phyloP scores from a whole-genome alignment of 495 filamentous ascomycete species.

The Aspergillus conjunctus region DNA sequence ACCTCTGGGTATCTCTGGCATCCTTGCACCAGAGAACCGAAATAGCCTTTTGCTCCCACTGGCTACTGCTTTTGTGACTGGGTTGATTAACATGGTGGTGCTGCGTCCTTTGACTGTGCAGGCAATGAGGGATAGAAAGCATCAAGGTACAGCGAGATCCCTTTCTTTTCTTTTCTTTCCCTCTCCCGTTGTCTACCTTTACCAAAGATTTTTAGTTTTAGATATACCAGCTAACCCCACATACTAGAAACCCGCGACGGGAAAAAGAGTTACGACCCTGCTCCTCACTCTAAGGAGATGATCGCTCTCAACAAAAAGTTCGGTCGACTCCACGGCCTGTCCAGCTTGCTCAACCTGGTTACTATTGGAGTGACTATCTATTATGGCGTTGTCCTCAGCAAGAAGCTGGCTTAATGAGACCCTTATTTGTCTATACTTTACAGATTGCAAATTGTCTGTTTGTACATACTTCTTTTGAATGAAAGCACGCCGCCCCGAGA shows the following conservation, averaged over 20 bases:
- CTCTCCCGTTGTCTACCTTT: too few species aligned
- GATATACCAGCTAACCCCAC: slow-evolving; percentile 6
- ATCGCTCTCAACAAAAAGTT: slow-evolving; percentile 77
- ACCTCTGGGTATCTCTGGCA: slow-evolving; percentile 52
- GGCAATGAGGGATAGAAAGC: slow-evolving; percentile 71
- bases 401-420: slow-evolving; percentile 43
- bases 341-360: slow-evolving; percentile 71
- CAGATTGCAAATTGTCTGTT: not conserved
- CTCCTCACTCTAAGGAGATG: slow-evolving; percentile 82
- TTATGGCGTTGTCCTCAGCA: slow-evolving; percentile 73
- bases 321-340: slow-evolving; percentile 73
- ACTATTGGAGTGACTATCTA: slow-evolving; percentile 64
- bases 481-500: too few species aligned
- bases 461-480: not conserved
- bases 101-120: slow-evolving; percentile 72
- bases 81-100: slow-evolving; percentile 64
- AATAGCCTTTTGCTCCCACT: slow-evolving; percentile 66
- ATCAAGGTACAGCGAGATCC: slow-evolving; percentile 61
- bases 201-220: too few species aligned
- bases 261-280: slow-evolving; percentile 75
- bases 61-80: slow-evolving; percentile 61
- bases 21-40: slow-evolving; percentile 57
- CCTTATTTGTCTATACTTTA: not conserved
- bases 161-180: not conserved
- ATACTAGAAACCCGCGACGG: slow-evolving; percentile 71